These are phyloP conservation scores for Colletotrichum sidae DNA, from an alignment of 2,329 filamentous ascomycete species.

Conservation along the genomic window DNA sequence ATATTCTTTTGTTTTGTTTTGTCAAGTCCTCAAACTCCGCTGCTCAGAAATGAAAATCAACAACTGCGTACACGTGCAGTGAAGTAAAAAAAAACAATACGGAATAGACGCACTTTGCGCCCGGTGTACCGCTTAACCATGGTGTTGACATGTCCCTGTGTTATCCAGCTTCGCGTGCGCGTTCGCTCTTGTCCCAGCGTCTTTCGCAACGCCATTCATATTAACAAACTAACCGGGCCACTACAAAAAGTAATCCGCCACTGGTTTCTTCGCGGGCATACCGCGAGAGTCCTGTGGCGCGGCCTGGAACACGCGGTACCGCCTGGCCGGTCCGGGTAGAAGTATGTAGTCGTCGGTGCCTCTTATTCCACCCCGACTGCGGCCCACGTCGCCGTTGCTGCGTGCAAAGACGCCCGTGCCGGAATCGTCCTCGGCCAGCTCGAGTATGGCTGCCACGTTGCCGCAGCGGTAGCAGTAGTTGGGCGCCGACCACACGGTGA, in stretches of 20 bases:
- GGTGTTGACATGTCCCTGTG: conserved; percentile 4
- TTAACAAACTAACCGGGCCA: conserved; percentile 36
- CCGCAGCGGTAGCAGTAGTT: conserved; percentile 98
- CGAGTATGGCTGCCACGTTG: conserved; percentile 94
- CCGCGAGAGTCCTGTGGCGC: conserved; percentile 95
- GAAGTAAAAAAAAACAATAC: neutral
- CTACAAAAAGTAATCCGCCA: conserved; percentile 94
- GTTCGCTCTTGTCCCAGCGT: conserved; percentile 1
- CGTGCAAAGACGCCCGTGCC: conserved; percentile 77
- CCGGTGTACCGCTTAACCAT: conserved; percentile 7
- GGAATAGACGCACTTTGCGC: neutral
- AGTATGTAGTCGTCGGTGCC: conserved; percentile 39
- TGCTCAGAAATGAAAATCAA: neutral
- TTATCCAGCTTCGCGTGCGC: neutral
- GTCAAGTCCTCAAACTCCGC: conserved; percentile 18
- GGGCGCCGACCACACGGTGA: conserved; percentile 98
- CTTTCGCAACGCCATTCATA: neutral
- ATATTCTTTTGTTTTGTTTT: conserved; percentile 1
- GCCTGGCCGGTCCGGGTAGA: conserved; percentile 78
- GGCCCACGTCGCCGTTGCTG: conserved; percentile 76
- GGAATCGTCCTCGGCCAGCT: conserved; percentile 88
- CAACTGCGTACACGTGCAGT: conserved; percentile 2
- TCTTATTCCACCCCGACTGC: conserved; percentile 62
- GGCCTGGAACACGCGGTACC: conserved; percentile 96
- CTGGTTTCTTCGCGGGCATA: conserved; percentile 99